These are phyloP conservation scores for Astrothelium macrocarpum DNA, from an alignment of 495 filamentous ascomycete genomes.

Conservation along the genomic window DNA sequence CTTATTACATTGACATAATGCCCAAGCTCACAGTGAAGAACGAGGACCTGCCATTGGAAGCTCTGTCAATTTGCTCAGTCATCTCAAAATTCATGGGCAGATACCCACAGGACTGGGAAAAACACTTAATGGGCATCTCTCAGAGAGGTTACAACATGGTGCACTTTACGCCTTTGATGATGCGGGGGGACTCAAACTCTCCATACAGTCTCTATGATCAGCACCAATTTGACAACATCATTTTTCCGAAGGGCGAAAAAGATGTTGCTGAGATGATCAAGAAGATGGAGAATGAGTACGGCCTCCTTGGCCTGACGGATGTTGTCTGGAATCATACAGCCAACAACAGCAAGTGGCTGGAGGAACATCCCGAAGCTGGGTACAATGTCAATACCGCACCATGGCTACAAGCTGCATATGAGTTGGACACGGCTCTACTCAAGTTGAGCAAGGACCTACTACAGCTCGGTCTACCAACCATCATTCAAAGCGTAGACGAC, in stretches of 20 bases:
- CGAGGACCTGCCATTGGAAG: conserved; percentile 63
- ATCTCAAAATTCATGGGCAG: conserved; percentile 97
- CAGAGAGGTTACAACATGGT: conserved; percentile 96
- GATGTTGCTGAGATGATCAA: conserved; percentile 68
- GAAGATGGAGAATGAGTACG: conserved; percentile 76
- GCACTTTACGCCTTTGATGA: conserved; percentile 91
- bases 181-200: conserved; percentile 82
- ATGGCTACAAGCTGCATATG: conserved; percentile 80
- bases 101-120: conserved; percentile 80
- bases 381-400: conserved; percentile 92
- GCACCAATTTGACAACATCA: conserved; percentile 67
- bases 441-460: conserved; percentile 63
- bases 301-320: conserved; percentile 82
- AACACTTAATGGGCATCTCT: conserved; percentile 75
- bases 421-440: conserved; percentile 75
- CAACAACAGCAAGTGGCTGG: conserved; percentile 86
- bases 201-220: conserved; percentile 97
- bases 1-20: conserved; percentile 87
- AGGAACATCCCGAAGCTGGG: conserved; percentile 89
- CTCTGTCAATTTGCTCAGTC: conserved; percentile 85
- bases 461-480: conserved; percentile 60
- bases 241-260: conserved; percentile 78
- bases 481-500: conserved; percentile 59
- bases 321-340: conserved; percentile 99
- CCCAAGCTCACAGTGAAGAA: conserved; percentile 68